phyloP scores from a whole-genome alignment of 2,329 filamentous ascomycete genomes.

The Penicillium sp. region DNA sequence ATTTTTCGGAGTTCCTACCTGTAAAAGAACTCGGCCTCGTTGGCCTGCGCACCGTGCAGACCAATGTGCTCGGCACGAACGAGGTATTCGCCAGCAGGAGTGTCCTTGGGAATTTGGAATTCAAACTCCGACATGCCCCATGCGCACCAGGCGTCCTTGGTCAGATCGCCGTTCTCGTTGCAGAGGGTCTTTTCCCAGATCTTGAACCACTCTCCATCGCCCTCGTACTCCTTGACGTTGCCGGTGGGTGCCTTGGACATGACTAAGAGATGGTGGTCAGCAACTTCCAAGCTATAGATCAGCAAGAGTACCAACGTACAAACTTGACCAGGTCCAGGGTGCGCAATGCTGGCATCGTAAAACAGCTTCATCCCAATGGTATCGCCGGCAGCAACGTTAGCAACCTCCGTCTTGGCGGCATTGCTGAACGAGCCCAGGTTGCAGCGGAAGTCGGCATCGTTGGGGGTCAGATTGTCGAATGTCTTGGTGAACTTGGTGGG shows the following conservation, averaged over 20 bases:
- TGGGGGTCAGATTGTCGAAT: constrained; percentile 20
- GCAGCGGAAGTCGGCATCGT: constrained; percentile 22
- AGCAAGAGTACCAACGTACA: constrained; percentile 10
- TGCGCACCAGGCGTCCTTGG: constrained; percentile 19
- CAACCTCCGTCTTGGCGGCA: constrained; percentile 22
- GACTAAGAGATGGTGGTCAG: not conserved
- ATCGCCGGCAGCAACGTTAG: constrained; percentile 18
- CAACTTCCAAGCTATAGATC: not conserved
- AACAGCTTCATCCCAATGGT: constrained; percentile 21
- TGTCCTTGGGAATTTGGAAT: constrained; percentile 46
- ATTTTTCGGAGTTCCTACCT: constrained; percentile 30
- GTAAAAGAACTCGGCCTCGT: constrained; percentile 52
- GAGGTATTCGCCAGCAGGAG: constrained; percentile 53
- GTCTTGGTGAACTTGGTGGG: constrained; percentile 19
- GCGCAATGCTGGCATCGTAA: constrained; percentile 14
- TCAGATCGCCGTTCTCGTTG: constrained; percentile 16
- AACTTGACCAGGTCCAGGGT: constrained; percentile 23
- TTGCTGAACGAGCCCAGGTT: constrained; percentile 21
- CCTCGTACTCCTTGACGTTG: constrained; percentile 23
- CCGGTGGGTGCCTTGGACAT: constrained; percentile 24
- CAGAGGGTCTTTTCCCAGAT: constrained; percentile 24
- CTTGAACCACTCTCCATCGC: constrained; percentile 29
- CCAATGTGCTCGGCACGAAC: constrained; percentile 54
- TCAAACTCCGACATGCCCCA: constrained; percentile 15
- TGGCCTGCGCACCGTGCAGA: constrained; percentile 47